Evolutionary conservation across 768 basidiomycete genomes (phyloP), one percentile per base, ranked within the genome.

Genomic region (Gyrodon lividus): DNA sequence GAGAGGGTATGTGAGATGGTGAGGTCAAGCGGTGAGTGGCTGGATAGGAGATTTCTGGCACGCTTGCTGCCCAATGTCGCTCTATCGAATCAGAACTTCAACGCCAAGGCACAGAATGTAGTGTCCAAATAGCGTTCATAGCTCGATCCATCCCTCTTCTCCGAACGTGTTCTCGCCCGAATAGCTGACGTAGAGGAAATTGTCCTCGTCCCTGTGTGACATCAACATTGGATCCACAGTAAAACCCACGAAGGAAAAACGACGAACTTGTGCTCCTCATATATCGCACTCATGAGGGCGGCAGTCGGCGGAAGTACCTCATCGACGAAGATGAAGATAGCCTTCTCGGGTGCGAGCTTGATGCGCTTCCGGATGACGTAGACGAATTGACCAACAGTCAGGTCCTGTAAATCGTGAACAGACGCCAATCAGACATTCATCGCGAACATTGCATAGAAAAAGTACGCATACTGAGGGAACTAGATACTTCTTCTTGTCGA

Each of bases 401-500:
- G 75, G 73, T 98, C 94, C 93, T 98, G 59, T 26, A 33, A 22
- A 33, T 48, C 26, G 31, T 37, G 45, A 43, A 44, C 22, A 48
- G 30, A 52, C 26, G 30, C 24, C 17, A 55, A 70, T 69, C 63
- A 69, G 61, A 51, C 46, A 41, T 54, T 51, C 59, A 70, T 64
- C 59, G 55, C 30, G 23, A 45, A 40, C 34, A 13, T 24, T 41
- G 28, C n/a, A 37, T 23, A 39, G 33, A 1, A 43, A 43, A 39
- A 22, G 38, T 19, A 43, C 38, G 70, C 89, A 63, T 64, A 96
- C 96, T 49, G 94, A 95, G 39, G 97, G 97, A 9, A 99, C 97
- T 47, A 99, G 80, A 62, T 99, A 99, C 79, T 99, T 99, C 94
- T 99, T 98, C 90, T 99, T 99, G 81, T 99, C 97, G 69, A 99